phyloP scores from a whole-genome alignment of 352 stramenopile genomes.

The Globisporangium camurandrum region DNA sequence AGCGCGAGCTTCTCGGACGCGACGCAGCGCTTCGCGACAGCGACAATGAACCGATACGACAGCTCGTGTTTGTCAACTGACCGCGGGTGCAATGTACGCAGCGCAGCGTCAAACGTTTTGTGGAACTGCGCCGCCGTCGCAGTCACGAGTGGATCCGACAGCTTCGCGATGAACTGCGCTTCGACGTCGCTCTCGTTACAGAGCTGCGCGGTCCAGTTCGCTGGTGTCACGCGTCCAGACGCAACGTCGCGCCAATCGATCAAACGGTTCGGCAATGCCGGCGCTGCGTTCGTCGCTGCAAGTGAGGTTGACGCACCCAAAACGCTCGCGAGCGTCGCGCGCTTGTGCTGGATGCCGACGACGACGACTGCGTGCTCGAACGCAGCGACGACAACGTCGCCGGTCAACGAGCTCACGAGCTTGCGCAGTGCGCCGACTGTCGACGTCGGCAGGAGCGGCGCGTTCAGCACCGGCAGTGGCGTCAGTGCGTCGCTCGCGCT shows the following conservation, averaged over 20 bases:
- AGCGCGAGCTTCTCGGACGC: conserved; percentile 39
- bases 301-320: conserved; percentile 27
- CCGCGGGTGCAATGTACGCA: conserved; percentile 22
- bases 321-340: conserved; percentile 65
- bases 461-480: conserved; percentile 10
- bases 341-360: conserved; percentile 60
- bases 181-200: conserved; percentile 41
- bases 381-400: conserved; percentile 48
- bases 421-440: conserved; percentile 36
- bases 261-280: conserved; percentile 31
- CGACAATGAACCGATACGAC: conserved; percentile 55
- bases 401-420: conserved; percentile 39
- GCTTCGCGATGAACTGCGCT: conserved; percentile 45
- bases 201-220: conserved; percentile 35
- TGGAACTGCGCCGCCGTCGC: conserved; percentile 32
- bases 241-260: conserved; percentile 39
- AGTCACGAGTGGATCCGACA: conserved; percentile 32
- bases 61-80: conserved; percentile 15
- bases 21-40: conserved; percentile 53
- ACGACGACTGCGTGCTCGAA: conserved; percentile 64
- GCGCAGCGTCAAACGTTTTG: conserved; percentile 37
- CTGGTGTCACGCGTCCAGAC: conserved; percentile 6
- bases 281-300: conserved; percentile 2
- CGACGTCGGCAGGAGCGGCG: no score
- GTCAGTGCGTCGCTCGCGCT: conserved; percentile 2